These are phyloP conservation scores for Entomortierella chlamydospora DNA, from an alignment of 192 early-diverging fungal genomes.

Conservation along the genomic window DNA sequence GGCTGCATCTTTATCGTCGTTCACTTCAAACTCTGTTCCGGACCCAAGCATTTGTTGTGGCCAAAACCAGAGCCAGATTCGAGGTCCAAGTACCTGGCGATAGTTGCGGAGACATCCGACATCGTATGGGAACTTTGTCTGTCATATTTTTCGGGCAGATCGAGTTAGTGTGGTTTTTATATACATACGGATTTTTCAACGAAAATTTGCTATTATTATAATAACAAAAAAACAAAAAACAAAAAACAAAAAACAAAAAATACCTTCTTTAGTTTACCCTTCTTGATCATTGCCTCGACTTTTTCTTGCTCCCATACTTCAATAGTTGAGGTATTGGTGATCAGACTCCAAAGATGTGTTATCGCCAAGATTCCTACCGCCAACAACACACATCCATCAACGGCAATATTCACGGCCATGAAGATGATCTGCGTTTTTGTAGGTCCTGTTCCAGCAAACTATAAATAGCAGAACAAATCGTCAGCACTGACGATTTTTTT, in stretches of 20 bases:
- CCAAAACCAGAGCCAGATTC: slow-evolving; percentile 79
- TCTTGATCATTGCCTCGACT: slow-evolving; percentile 69
- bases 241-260: neutral
- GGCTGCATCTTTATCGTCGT: slow-evolving; percentile 53
- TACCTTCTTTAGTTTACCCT: slow-evolving; percentile 69
- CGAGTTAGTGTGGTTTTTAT: neutral
- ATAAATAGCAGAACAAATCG: neutral
- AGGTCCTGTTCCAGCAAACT: slow-evolving; percentile 56
- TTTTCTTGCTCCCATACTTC: slow-evolving; percentile 84
- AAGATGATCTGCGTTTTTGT: slow-evolving; percentile 76
- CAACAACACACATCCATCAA: slow-evolving; percentile 77
- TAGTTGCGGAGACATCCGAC: slow-evolving; percentile 82
- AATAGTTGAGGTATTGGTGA: slow-evolving; percentile 83
- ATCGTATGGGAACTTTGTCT: slow-evolving; percentile 83
- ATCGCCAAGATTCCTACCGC: slow-evolving; percentile 74
- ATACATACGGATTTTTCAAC: too few relatives aligned
- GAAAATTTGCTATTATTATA: too few relatives aligned
- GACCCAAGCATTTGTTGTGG: slow-evolving; percentile 70
- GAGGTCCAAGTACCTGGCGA: slow-evolving; percentile 77
- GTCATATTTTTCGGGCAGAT: neutral
- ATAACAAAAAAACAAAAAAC: neutral
- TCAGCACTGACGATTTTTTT: neutral
- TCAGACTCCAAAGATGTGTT: slow-evolving; percentile 80
- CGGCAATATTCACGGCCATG: slow-evolving; percentile 79
- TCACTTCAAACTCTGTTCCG: slow-evolving; percentile 76